These are phyloP conservation scores for Nigrograna mackinnonii DNA, from an alignment of 2,329 filamentous ascomycete species.

Conservation along the genomic window DNA sequence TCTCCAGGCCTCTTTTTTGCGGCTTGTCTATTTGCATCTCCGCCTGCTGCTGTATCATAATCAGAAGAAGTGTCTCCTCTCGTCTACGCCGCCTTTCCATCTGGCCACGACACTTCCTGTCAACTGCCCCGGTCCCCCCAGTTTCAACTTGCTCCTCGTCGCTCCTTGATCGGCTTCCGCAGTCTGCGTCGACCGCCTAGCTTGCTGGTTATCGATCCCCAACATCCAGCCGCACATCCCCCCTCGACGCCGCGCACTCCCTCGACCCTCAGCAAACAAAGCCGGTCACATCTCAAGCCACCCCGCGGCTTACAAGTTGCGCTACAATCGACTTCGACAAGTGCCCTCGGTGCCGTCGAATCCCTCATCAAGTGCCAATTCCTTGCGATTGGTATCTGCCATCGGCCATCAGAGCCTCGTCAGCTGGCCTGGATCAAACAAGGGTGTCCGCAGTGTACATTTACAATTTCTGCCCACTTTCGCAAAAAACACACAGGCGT, in stretches of 20 bases:
- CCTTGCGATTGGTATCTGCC: too few relatives aligned
- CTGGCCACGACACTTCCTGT: constrained; percentile 12
- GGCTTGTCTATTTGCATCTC: constrained; percentile 41
- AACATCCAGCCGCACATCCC: too few relatives aligned
- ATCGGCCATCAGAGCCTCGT: too few relatives aligned
- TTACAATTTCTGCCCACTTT: constrained; percentile 16
- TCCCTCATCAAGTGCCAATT: too few relatives aligned
- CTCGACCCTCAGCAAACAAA: too few relatives aligned
- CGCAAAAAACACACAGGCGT: constrained; percentile 19
- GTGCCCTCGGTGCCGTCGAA: too few relatives aligned
- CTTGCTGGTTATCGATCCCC: constrained; percentile 9
- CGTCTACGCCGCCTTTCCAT: neutral
- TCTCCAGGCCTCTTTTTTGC: constrained; percentile 36
- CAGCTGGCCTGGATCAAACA: neutral
- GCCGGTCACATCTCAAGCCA: too few relatives aligned
- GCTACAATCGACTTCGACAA: too few relatives aligned
- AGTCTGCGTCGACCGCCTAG: constrained; percentile 15
- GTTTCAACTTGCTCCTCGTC: constrained; percentile 19
- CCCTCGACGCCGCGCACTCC: too few relatives aligned
- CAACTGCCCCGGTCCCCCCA: constrained; percentile 16
- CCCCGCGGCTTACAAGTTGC: too few relatives aligned
- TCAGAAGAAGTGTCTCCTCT: constrained; percentile 13
- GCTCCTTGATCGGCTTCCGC: constrained; percentile 27
- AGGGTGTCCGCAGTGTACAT: too few relatives aligned
- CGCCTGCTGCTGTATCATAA: constrained; percentile 35